These are phyloP conservation scores for Heritiera fomes DNA, from an alignment of 345 rosid species.

Conservation along the genomic window DNA sequence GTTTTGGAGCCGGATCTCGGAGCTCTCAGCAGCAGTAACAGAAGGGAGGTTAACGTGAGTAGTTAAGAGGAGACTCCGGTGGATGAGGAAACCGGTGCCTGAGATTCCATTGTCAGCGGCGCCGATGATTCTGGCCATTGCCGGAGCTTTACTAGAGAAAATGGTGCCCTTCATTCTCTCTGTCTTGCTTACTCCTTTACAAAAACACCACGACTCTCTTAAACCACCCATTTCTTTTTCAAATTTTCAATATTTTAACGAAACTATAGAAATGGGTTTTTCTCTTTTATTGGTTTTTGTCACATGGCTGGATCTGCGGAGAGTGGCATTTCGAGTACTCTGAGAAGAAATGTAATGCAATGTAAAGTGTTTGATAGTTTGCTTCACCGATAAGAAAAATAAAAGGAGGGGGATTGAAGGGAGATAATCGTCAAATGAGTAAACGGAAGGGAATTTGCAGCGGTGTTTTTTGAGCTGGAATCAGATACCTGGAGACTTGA, in stretches of 20 bases:
- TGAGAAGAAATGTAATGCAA: background rate
- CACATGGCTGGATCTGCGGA: conserved; percentile 13
- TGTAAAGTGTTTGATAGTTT: background rate
- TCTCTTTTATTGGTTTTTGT: conserved; percentile 32
- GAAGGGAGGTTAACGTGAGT: conserved; percentile 85
- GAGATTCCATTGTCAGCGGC: conserved; percentile 42
- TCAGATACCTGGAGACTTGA: background rate
- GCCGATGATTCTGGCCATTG: conserved; percentile 59
- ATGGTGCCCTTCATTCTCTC: conserved; percentile 86
- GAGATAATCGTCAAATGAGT: conserved; percentile 58
- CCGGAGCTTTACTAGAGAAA: conserved; percentile 58
- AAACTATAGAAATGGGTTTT: conserved; percentile 22
- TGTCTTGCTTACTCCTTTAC: conserved; percentile 84
- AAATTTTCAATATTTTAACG: background rate
- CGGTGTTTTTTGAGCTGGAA: conserved; percentile 35
- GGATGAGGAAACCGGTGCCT: conserved; percentile 78
- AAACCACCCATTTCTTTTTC: conserved; percentile 58
- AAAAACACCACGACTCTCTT: conserved; percentile 83
- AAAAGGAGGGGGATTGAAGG: conserved; percentile 1
- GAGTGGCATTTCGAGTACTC: background rate
- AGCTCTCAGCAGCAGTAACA: conserved; percentile 68
- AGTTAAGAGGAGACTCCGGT: conserved; percentile 83
- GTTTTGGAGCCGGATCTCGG: conserved; percentile 77
- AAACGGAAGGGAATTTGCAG: conserved; percentile 26
- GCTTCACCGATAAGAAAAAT: background rate